Percentiles rank a stretch among this genome's conserved stretches.
Evolutionary conservation across 2,329 filamentous ascomycete genomes (phyloP).

Genomic region (Myriosclerotinia scirpicola): DNA sequence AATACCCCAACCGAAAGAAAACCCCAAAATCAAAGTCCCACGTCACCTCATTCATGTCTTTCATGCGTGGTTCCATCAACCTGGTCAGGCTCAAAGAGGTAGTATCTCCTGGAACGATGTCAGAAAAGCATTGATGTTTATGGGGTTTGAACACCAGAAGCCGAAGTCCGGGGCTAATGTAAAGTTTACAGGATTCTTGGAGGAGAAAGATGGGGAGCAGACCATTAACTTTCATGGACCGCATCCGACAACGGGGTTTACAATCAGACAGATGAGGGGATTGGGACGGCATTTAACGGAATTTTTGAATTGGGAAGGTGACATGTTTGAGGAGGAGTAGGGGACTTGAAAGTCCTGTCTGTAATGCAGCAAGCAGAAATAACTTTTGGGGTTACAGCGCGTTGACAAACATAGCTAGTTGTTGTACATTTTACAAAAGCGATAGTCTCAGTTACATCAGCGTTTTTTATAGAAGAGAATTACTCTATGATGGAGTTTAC

Average conservation of each 20-base stretch:
- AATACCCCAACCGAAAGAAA: not conserved
- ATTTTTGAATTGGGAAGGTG: not conserved
- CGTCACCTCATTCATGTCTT: not conserved
- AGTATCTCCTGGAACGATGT: not conserved
- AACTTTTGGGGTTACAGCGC: too few relatives aligned
- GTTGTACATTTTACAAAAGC: too few relatives aligned
- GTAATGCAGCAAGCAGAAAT: too few relatives aligned
- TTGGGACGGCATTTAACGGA: too few relatives aligned
- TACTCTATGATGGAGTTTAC: too few relatives aligned
- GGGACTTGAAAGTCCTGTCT: not conserved
- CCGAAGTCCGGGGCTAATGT: not conserved
- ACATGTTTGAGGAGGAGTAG: slow-evolving; percentile 9
- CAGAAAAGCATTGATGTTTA: not conserved
- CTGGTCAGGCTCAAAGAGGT: not conserved
- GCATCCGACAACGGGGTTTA: not conserved
- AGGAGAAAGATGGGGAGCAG: not conserved
- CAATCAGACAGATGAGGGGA: not conserved
- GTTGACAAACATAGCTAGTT: too few relatives aligned
- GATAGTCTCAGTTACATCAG: too few relatives aligned
- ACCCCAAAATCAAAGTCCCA: not conserved
- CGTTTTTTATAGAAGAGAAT: too few relatives aligned
- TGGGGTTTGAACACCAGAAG: not conserved
- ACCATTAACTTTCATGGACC: not conserved
- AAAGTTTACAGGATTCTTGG: not conserved
- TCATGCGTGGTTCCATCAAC: not conserved